A percentile compares a stretch with the other conserved stretches of the same genome.
These are phyloP conservation scores for Botrytis aclada DNA, from an alignment of 2,329 filamentous ascomycete species.

Conservation along the genomic window DNA sequence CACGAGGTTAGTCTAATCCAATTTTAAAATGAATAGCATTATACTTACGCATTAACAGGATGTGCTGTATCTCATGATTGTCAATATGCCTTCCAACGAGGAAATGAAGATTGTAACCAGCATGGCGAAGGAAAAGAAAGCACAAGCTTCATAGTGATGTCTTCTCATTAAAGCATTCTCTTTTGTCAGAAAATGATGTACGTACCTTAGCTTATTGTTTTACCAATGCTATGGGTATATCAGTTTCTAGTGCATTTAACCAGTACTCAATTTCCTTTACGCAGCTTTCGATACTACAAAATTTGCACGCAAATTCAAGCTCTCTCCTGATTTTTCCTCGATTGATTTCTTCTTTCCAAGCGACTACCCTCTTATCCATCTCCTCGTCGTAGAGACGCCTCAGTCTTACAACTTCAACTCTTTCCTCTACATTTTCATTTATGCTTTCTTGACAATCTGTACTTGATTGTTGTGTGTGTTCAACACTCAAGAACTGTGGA, in stretches of 20 bases:
- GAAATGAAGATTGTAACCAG: slow-evolving; percentile 7
- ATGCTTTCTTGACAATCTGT: background rate
- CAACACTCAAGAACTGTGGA: background rate
- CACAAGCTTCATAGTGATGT: background rate
- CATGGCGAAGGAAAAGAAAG: slow-evolving; percentile 9
- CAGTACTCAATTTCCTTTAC: background rate
- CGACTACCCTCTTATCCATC: background rate
- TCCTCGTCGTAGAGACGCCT: background rate
- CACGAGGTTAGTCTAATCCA: slow-evolving; percentile 19
- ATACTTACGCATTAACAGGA: slow-evolving; percentile 38
- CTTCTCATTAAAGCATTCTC: background rate
- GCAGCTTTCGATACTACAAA: background rate
- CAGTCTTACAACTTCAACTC: background rate
- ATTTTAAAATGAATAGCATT: background rate
- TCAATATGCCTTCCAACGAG: slow-evolving; percentile 35
- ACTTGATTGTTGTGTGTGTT: background rate
- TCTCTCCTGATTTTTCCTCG: background rate
- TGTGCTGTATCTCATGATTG: slow-evolving; percentile 51
- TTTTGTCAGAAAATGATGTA: background rate
- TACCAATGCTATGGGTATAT: background rate
- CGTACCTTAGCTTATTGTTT: background rate
- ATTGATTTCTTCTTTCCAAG: background rate
- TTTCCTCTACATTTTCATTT: background rate
- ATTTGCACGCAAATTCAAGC: slow-evolving; percentile 10
- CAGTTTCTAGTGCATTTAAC: background rate